Evolutionary conservation across 805 yeast species (phyloP), one percentile per base, ranked within the genome.

Genomic region (Barnettozyma siamensis): DNA sequence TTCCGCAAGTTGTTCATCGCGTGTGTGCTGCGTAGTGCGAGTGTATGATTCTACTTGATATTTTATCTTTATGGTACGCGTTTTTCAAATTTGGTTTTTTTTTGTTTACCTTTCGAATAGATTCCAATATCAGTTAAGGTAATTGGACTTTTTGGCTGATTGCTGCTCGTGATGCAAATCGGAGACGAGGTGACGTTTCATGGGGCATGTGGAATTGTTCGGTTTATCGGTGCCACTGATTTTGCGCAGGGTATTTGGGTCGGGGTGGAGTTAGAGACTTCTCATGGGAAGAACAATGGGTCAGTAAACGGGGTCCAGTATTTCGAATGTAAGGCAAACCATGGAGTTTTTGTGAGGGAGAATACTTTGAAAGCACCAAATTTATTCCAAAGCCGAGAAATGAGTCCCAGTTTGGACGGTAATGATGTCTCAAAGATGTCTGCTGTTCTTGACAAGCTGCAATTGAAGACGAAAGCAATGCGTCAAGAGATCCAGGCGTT

Each of bases 201-300:
- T 35, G 38, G 39, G 8, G 57, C 23, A 8, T 33, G 44, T 1
- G 87, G 85, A 0, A 49, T 57, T 0, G 70, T 80, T 2, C 59
- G 71, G 38, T 81, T 58, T 52, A 44, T 71, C 2, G 88, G 88
- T 0, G 40, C 49, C 12, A 76, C 86, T 0, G 47, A 72, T 35
- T 82, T 82, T 63, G 78, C 84, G 3, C 61, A 70, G 0, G 88
- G 87, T 5, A 47, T 62, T 4, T 89, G 96, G 96, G 70, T 82
- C 12, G 97, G 97, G 0, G 70, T 89, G 7, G 87, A 81, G 51
- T 72, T 88, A 33, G 87, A 80, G 45, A 78, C 78, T 44, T 82
- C 93, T 0, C 66, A 68, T 9, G 97, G 97, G 2, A 85, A 81
- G 61, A 87, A 88, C 55, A 78, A 87, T 54, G 97, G 97, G 0